A percentile compares a stretch with the other conserved stretches of the same genome.
phyloP scores from a whole-genome alignment of 2,329 filamentous ascomycete genomes.

The Aureobasidium sp. region DNA sequence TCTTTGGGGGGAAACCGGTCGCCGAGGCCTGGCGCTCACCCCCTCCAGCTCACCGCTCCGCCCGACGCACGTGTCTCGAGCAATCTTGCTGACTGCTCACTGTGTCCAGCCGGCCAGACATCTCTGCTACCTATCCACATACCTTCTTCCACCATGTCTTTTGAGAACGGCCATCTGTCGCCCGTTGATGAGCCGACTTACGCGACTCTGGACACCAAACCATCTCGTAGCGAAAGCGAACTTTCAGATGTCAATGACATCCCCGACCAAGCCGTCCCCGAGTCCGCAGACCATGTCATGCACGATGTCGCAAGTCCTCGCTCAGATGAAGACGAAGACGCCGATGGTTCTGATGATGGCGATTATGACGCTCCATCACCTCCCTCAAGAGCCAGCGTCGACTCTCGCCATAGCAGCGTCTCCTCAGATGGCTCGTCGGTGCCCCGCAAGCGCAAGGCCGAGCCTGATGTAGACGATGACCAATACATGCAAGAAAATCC shows the following conservation, averaged over 20 bases:
- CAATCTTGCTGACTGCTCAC: conserved; percentile 37
- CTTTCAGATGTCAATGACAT: conserved; percentile 63
- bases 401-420: conserved; percentile 54
- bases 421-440: conserved; percentile 65
- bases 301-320: conserved; percentile 40
- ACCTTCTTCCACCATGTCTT: conserved; percentile 42
- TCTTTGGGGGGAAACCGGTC: conserved; percentile 36
- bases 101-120: conserved; percentile 52
- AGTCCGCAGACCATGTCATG: conserved; percentile 33
- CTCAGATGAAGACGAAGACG: conserved; percentile 44
- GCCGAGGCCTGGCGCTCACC: conserved; percentile 30
- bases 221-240: conserved; percentile 64
- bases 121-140: conserved; percentile 55
- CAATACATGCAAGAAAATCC: conserved; percentile 86
- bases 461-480: conserved; percentile 57
- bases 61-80: conserved; percentile 24
- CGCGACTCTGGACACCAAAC: conserved; percentile 38
- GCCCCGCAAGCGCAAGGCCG: conserved; percentile 69
- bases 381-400: conserved; percentile 27
- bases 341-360: conserved; percentile 47
- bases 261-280: conserved; percentile 32
- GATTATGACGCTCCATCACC: conserved; percentile 69
- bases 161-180: conserved; percentile 60
- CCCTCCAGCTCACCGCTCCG: conserved; percentile 28
- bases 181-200: conserved; percentile 43